Evolutionary conservation across 805 yeast genomes (phyloP), one percentile per base, ranked within the genome.

Genomic region (Pichia sporocuriosa): DNA sequence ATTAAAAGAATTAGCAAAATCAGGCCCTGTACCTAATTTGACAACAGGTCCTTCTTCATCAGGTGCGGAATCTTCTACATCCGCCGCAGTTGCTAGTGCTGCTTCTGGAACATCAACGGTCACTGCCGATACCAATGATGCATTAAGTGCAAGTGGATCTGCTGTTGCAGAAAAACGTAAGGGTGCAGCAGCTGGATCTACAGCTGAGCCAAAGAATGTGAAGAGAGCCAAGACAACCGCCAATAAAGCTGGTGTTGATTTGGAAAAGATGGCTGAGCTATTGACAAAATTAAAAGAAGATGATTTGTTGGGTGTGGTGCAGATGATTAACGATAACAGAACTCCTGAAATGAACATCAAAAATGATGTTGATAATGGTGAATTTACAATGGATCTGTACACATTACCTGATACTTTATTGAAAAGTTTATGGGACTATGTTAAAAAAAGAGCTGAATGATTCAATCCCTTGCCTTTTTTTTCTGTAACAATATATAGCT

Each of bases 321-420:
- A 90, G 65, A 89, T 90, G 96, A 93, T 90, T 31, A 88, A 95
- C 33, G 97, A 90, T 62, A 93, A 93, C 66, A 77, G 86, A 58
- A 87, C 97, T 5, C 78, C 86, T 34, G 97, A 90, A 37, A 90
- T 90, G 95, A 88, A 84, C 64, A 83, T 90, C 54, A 89, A 89
- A 60, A 90, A 93, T 62, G 95, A 90, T 56, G 88, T 86, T 38
- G 97, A 90, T 48, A 90, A 86, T 55, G 98, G 98, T 40, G 97
- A 93, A 68, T 90, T 93, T 62, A 87, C 95, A 41, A 86, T 90
- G 85, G 98, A 90, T 66, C 73, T 90, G 53, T 89, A 79, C 63
- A 89, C 97, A 22, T 70, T 90, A 51, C 97, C 97, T 17, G 97
- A 90, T 59, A 78, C 84, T 32, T 69, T 93, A 59, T 73, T 93